Conservation (phyloP, 257 asterid species). For the Voacanga thouarsii region DNA sequence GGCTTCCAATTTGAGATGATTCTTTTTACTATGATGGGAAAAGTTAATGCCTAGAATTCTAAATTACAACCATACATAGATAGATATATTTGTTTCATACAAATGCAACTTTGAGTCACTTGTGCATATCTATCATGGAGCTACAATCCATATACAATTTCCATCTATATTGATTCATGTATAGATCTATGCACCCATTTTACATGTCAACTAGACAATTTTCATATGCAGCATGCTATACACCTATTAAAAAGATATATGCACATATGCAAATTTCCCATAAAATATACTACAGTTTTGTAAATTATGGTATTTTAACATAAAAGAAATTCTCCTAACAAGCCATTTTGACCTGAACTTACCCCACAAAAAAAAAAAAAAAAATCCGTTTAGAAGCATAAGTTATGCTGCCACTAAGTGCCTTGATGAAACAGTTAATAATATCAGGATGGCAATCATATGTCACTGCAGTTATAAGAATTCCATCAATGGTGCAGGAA, state of each 20-base stretch:
- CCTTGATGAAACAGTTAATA: constrained; percentile 82
- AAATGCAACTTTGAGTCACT: no score
- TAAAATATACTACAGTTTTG: not conserved
- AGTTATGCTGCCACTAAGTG: constrained; percentile 71
- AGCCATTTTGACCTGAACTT: constrained; percentile 4
- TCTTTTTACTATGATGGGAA: no score
- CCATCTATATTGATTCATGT: no score
- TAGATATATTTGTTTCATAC: no score
- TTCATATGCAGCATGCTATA: not conserved
- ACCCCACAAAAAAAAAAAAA: constrained; percentile 98
- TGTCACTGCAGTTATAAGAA: no score
- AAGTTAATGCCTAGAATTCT: no score
- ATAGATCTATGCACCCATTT: no score
- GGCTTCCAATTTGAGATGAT: not conserved
- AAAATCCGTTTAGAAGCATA: constrained; percentile 75
- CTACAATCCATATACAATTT: no score
- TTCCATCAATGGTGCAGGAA: no score
- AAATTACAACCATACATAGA: no score
- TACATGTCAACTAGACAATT: not conserved
- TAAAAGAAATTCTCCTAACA: not conserved
- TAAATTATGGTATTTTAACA: not conserved
- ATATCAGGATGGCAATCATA: no score
- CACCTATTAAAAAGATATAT: not conserved
- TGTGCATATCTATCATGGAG: no score
- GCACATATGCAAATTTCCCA: not conserved